These are phyloP conservation scores for Talaromyces proteolyticus DNA, from an alignment of 495 filamentous ascomycete species.

Conservation along the genomic window DNA sequence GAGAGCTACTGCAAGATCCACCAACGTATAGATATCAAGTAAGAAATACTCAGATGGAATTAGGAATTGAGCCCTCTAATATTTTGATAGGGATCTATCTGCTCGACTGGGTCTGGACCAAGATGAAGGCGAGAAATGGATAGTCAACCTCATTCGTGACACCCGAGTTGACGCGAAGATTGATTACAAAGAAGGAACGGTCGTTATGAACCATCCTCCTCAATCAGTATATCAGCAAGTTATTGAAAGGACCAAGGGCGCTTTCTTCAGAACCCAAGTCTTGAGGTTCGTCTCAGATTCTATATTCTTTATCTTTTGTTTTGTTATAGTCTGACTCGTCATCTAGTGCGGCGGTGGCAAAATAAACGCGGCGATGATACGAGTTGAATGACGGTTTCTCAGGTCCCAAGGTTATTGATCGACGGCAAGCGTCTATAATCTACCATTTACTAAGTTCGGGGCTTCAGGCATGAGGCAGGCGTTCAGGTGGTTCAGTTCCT, in stretches of 20 bases:
- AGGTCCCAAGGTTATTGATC: not conserved
- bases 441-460: constrained; percentile 1
- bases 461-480: constrained; percentile 43
- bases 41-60: no score
- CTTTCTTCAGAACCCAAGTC: constrained; percentile 83
- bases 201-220: constrained; percentile 98
- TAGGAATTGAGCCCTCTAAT: constrained; percentile 17
- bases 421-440: constrained; percentile 6
- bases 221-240: constrained; percentile 98
- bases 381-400: constrained; percentile 11
- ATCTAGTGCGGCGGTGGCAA: constrained; percentile 40
- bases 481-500: constrained; percentile 40
- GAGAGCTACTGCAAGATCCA: constrained; percentile 99
- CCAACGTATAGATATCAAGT: constrained; percentile 94
- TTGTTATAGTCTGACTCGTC: constrained; percentile 6
- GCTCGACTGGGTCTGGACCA: constrained; percentile 80
- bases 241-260: constrained; percentile 92
- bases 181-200: constrained; percentile 96
- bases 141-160: constrained; percentile 97
- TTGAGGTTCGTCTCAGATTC: constrained; percentile 39
- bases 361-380: constrained; percentile 37
- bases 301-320: not conserved
- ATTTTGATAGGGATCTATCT: constrained; percentile 64
- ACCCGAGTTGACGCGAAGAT: constrained; percentile 98
- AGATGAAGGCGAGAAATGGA: constrained; percentile 99